These are phyloP conservation scores for Globisporangium yorkense DNA, from an alignment of 352 stramenopile species.

Conservation along the genomic window DNA sequence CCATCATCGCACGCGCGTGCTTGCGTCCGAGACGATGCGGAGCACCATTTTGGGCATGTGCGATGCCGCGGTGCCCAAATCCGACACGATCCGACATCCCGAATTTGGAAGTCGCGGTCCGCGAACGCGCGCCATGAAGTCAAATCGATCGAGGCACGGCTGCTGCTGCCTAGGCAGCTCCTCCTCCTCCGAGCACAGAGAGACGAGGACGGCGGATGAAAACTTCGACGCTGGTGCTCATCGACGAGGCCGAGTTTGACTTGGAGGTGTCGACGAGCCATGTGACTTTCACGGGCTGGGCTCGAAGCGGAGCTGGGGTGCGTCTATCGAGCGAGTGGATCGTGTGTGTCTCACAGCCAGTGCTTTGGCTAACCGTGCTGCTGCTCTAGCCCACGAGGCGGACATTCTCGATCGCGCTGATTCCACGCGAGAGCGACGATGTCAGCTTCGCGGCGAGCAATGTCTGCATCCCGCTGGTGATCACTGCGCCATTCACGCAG, in stretches of 20 bases:
- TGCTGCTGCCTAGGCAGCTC: no score
- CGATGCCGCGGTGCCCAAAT: no score
- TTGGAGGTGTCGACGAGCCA: slow-evolving; percentile 13
- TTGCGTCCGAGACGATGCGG: no score
- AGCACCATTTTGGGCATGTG: no score
- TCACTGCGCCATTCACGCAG: slow-evolving; percentile 40
- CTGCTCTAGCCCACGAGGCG: not conserved
- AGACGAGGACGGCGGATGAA: not conserved
- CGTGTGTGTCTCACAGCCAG: not conserved
- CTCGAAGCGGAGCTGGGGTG: slow-evolving; percentile 7
- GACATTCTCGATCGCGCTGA: slow-evolving; percentile 10
- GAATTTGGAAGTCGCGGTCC: not conserved
- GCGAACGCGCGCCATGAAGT: no score
- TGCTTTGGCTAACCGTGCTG: not conserved
- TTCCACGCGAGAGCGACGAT: not conserved
- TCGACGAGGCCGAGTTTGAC: slow-evolving; percentile 25
- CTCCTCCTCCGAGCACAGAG: not conserved
- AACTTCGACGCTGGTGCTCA: slow-evolving; percentile 26
- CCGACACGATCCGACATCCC: no score
- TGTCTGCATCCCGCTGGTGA: slow-evolving; percentile 28
- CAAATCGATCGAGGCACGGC: no score
- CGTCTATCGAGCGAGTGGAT: not conserved
- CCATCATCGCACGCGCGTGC: no score
- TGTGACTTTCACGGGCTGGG: slow-evolving; percentile 20
- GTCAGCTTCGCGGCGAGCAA: not conserved